Evolutionary conservation across 2,329 filamentous ascomycete genomes (phyloP), one percentile per base, ranked within the genome.

Genomic region (Triangularia setosa): DNA sequence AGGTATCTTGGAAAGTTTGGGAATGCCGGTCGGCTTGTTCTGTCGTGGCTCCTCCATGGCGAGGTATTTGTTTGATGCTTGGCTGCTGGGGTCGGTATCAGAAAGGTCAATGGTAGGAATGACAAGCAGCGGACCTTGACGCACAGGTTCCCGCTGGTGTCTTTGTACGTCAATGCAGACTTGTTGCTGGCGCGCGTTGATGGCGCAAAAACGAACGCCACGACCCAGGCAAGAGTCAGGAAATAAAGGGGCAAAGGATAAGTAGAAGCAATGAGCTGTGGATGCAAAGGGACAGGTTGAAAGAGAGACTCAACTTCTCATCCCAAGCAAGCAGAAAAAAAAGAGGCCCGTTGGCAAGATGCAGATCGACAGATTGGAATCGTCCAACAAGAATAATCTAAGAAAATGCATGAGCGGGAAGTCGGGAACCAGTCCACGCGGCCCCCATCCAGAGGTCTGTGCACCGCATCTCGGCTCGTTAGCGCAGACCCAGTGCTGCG

Each of bases 1-100:
- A 8, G 70, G 70, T 2, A 72, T 68, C 40, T 65, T 71, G 9
- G 71, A 71, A n/a, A 66, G 65, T 23, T 70, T 69, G 11, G 71
- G 68, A 56, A 72, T 66, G 58, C 66, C 67, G 40, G 60, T 70
- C n/a, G 66, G 67, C 58, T 57, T 68, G 60, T 23, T 67, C 27
- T 64, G 67, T 28, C 67, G 69, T 28, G 65, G 58, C 24, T 71
- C 69, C 61, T 70, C 68, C 69, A 70, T 71, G 24, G 61, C 63
- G 60, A 25, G 12, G 25, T 24, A 14, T 12, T 8, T 9, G 23
- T 23, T 44, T 58, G 56, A 6, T 40, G n/a, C 56, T 58, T 58
- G 56, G 56, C 28, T 30, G 23, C 52, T 55, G 52, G 52, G 52
- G 23, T 16, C 21, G 23, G 52, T 55, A 24, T 24, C 28, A 35